phyloP scores from a whole-genome alignment of 495 filamentous ascomycete species.

The Trichoderma gamsii region DNA sequence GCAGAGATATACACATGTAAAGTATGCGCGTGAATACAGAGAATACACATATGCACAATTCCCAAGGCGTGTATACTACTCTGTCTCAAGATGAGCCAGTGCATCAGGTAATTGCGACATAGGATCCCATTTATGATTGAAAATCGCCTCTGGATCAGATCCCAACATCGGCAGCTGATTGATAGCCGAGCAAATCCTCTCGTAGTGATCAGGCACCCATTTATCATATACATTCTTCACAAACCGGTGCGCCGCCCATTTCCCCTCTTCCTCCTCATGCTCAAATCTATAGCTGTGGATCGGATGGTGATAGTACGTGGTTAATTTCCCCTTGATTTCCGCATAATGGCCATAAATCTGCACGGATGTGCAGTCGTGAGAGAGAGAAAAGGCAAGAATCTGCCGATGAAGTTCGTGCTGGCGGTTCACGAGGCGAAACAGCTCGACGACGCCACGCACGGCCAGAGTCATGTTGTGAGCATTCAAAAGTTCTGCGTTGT shows the following conservation, averaged over 20 bases:
- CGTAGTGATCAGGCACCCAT: constrained; percentile 36
- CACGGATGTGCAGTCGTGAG: constrained; percentile 34
- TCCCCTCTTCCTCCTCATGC: constrained; percentile 17
- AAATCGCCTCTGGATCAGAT: too few species aligned
- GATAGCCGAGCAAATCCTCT: constrained; percentile 38
- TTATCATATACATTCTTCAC: constrained; percentile 37
- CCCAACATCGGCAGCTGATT: constrained; percentile 26
- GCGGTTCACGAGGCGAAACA: constrained; percentile 28
- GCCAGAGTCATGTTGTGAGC: constrained; percentile 31
- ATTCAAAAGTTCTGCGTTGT: background rate
- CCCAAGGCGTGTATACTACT: too few species aligned
- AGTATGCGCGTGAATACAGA: too few species aligned
- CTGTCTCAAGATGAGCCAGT: too few species aligned
- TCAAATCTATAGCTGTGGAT: background rate
- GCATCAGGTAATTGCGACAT: too few species aligned
- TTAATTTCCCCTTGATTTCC: constrained; percentile 27
- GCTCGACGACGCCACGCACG: constrained; percentile 30
- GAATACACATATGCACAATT: too few species aligned
- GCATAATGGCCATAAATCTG: constrained; percentile 34
- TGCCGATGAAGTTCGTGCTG: constrained; percentile 33
- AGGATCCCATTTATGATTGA: too few species aligned
- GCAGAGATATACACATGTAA: too few species aligned
- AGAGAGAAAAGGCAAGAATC: constrained; percentile 42
- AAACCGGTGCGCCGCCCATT: constrained; percentile 22
- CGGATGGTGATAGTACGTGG: constrained; percentile 29